Conservation (phyloP, 192 early-diverging fungal species). For the Dimargaris verticillata region DNA sequence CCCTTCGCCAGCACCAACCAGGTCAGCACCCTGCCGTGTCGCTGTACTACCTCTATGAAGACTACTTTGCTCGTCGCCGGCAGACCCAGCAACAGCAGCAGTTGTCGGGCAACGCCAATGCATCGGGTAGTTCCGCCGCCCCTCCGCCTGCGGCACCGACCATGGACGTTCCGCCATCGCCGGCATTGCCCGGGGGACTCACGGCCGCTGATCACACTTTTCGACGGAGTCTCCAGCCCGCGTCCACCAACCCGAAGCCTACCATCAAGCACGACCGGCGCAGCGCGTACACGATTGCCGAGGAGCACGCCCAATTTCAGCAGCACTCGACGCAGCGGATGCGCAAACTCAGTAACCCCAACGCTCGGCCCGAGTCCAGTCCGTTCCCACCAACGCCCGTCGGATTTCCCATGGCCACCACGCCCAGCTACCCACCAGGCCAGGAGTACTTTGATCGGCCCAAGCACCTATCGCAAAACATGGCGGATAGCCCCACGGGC, state of each 20-base stretch:
- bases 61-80: slow-evolving; percentile 7
- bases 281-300: slow-evolving; percentile 2
- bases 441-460: slow-evolving; percentile 10
- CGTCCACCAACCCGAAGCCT: neutral
- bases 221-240: slow-evolving; percentile 12
- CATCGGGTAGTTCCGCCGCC: no score
- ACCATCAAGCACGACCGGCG: slow-evolving; percentile 9
- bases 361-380: slow-evolving; percentile 4
- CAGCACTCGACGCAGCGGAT: neutral
- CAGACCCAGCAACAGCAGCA: neutral
- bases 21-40: neutral
- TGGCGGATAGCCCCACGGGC: slow-evolving; percentile 2
- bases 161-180: neutral
- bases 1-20: neutral
- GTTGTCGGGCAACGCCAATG: neutral
- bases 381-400: neutral
- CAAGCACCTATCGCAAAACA: slow-evolving; percentile 6
- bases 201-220: slow-evolving; percentile 13
- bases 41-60: slow-evolving; percentile 7
- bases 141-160: neutral
- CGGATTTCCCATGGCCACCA: neutral
- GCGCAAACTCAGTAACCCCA: slow-evolving; percentile 5
- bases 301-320: slow-evolving; percentile 1
- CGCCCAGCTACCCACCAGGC: neutral
- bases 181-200: neutral